These are phyloP conservation scores for Nicotiana paniculata DNA, from an alignment of 257 asterid species.

Conservation along the genomic window DNA sequence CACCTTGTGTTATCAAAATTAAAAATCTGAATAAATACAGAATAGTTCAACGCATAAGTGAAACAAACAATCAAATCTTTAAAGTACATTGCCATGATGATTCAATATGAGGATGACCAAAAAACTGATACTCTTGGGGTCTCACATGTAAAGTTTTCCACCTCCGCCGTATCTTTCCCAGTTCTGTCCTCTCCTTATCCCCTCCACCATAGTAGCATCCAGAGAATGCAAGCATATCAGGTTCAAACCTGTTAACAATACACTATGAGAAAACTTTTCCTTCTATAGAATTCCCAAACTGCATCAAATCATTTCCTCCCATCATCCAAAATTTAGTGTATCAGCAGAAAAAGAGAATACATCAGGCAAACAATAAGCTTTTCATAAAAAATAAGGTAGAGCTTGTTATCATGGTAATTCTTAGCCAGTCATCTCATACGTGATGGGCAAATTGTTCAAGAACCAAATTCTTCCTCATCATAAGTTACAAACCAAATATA, in stretches of 20 bases:
- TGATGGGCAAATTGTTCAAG: not conserved
- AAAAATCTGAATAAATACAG: not conserved
- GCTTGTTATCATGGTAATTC: not conserved
- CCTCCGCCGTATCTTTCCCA: constrained; percentile 80
- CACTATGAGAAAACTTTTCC: not conserved
- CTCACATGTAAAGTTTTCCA: constrained; percentile 98
- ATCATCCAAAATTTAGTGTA: not conserved
- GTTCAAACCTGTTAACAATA: constrained; percentile 73
- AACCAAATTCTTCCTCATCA: not conserved
- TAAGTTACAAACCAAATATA: not conserved
- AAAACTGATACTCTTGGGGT: not conserved
- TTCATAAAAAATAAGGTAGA: too few species aligned
- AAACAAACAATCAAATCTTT: not conserved
- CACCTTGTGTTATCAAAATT: not conserved
- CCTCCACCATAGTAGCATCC: constrained; percentile 99
- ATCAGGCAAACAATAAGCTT: not conserved
- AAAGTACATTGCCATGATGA: not conserved
- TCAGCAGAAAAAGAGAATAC: not conserved
- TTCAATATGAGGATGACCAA: not conserved
- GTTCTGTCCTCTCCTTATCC: constrained; percentile 80
- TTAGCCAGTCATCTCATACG: constrained; percentile 1
- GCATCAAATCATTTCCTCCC: not conserved
- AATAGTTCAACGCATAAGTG: not conserved
- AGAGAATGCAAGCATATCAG: constrained; percentile 99
- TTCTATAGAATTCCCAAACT: not conserved